Evolutionary conservation across 805 yeast genomes (phyloP), one percentile per base, ranked within the genome.

Genomic region (Schizosaccharomyces lindneri): DNA sequence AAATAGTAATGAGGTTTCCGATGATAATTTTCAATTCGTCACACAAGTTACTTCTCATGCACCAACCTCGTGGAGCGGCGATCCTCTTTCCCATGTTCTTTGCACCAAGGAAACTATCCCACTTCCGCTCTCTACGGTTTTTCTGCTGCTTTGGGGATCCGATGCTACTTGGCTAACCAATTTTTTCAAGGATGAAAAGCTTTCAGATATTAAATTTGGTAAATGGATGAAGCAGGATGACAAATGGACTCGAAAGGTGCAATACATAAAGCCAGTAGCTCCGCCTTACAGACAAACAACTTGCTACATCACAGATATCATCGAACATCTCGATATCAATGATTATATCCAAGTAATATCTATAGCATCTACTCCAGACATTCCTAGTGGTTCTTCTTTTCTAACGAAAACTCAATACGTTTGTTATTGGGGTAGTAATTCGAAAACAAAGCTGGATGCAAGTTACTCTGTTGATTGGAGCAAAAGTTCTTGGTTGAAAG

Each of bases 401-500:
- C 75, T 78, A 41, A 88, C 88, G 1, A 77, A 81, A 64, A 86
- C 95, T 0, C 76, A 85, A 64, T 85, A 81, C 67, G 74, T 82
- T 57, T 72, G 87, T 62, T 76, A 83, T 2, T 93, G 98, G 97
- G 87, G 76, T 0, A 75, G 74, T 7, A 71, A 75, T 36, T 85
- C 83, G 67, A 70, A 73, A 29, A 83, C 95, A 4, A 73, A 75
- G 59, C 66, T 93, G 48, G 73, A 73, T 55, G 71, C 85, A n/a
- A 78, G 88, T n/a, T 85, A 79, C 70, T 79, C 80, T 74, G 78
- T 90, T 51, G 83, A 85, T 59, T 93, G 98, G 98, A 80, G 84
- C 0, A 95, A 93, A 2, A 78, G 84, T 61, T 84, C 95, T 63
- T 93, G 97, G 97, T 80, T 93, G 67, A 89, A 87, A 70, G 78